Percentiles rank a stretch among this genome's conserved stretches.
Conservation (phyloP, 2,329 filamentous ascomycete genomes). For the Tolypocladium tropicale region DNA sequence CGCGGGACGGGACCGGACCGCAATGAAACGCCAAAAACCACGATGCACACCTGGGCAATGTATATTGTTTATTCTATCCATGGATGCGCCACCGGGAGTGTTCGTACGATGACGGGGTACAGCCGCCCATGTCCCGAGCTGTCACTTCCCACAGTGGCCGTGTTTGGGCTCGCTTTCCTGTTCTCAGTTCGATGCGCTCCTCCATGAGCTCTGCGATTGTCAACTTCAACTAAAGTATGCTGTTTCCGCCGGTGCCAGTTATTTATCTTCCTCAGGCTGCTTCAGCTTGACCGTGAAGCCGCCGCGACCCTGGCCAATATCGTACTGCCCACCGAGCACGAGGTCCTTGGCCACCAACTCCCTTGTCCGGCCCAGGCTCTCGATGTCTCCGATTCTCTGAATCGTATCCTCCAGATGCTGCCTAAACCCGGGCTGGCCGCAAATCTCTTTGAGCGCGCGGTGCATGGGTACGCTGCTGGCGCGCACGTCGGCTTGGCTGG, state of each 20-base stretch:
- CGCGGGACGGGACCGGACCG: too few species aligned
- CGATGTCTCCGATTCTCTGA: conserved; percentile 81
- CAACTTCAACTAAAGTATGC: neutral
- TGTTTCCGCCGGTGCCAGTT: neutral
- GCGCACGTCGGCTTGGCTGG: conserved; percentile 73
- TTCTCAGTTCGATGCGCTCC: neutral
- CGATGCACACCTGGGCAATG: too few species aligned
- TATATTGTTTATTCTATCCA: too few species aligned
- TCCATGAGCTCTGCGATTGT: neutral
- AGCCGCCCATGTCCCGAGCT: neutral
- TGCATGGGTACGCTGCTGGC: conserved; percentile 97
- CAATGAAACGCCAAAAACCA: too few species aligned
- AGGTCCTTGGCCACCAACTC: conserved; percentile 94
- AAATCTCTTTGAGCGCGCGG: conserved; percentile 79
- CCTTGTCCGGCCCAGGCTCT: conserved; percentile 84
- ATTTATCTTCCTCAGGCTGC: conserved; percentile 25
- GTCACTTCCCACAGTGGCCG: neutral
- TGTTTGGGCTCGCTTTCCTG: neutral
- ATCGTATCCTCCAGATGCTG: conserved; percentile 74
- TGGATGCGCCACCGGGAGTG: neutral
- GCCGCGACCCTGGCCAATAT: conserved; percentile 37
- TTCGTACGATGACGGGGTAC: too few species aligned
- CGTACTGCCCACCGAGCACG: conserved; percentile 73
- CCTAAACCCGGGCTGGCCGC: conserved; percentile 64
- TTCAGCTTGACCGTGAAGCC: conserved; percentile 32